Evolutionary conservation across 2,329 filamentous ascomycete genomes (phyloP), one percentile per base, ranked within the genome.

Genomic region (Aureobasidium sp.): DNA sequence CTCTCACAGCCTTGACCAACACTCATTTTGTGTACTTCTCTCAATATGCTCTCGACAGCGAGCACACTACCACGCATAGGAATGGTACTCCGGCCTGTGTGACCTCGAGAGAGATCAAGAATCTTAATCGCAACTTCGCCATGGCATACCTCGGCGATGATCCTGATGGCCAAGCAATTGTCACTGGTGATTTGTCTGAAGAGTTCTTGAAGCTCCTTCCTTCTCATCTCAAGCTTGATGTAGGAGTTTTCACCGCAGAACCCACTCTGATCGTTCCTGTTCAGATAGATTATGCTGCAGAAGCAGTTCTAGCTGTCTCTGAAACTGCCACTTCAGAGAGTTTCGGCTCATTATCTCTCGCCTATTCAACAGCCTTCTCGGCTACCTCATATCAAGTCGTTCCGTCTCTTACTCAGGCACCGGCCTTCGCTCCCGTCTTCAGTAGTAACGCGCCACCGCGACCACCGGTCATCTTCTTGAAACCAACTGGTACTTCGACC

Each of bases 1-100:
- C 61, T 8, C 37, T 53, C 6, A 53, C 53, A 6, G 65, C 67
- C 9, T 63, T 68, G 27, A 71, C 62, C 3, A 65, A 66, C 39
- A 77, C 75, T 1, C 74, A 76, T 0, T 76, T 77, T 49, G 71
- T 78, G 7, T 74, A 76, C 62, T 77, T 78, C 64, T 74, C 72
- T 21, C 68, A 68, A 5, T 78, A 78, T 62, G 75, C 78, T 61
- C 69, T 78, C n/a, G 72, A 75, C 54, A 71, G 62, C 32, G 68
- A 69, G 41, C 61, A 66, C n/a, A 64, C 66, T 3, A 66, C 66
- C 14, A 68, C 65, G 6, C 49, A 65, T 25, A 54, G 59, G 11
- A 67, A 73, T 59, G 72, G 74, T 10, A 67, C 65, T 10, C 58
- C 70, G 3, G 66, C 53, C 3, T 74, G 71, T 62, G 67, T 64